Evolutionary conservation across 352 stramenopile genomes (phyloP), one percentile per base, ranked within the genome.

Genomic region (Phytophthora meadii): DNA sequence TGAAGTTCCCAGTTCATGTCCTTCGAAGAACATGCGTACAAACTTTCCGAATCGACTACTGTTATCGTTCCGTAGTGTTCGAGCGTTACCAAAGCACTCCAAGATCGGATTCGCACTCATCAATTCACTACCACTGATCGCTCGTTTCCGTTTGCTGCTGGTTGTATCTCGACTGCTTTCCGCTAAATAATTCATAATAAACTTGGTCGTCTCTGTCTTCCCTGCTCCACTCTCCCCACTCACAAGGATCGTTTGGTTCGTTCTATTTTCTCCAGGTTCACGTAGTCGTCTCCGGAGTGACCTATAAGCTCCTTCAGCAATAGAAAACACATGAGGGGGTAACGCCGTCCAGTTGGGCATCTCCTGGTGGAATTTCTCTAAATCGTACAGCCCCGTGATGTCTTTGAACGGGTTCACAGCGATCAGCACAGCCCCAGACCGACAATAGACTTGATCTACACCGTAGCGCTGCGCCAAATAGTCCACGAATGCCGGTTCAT

Each of bases 121-220:
- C 4, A 98, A 42, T 61, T 74, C 72, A 54, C 65, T 78, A 40
- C 84, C 76, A 61, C 63, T 88, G 62, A 80, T 90, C 46, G 32
- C 70, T 11, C 50, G 47, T 15, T 65, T 73, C 32, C 50, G 65
- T 15, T 57, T 54, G 3, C 32, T 69, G 25, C 34, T 71, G 7
- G n/a, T 45, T 14, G 41, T 51, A 1, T 57, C 44, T 45, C 55
- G 62, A 54, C 54, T 70, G 34, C 25, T 68, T 22, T 70, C 32
- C 24, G 80, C 81, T 39, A 93, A 41, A 52, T 92, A 93, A 47
- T 88, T 77, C 82, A 93, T 89, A 22, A 93, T 73, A 54, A 89
- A 89, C 73, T 99, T 99, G 10, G 95, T 98, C 12, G 95, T 98
- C 50, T 98, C 95, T 9, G 96, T 99, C 76, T 99, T 99, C 17